Evolutionary conservation across 306 rosid genomes (phyloP), one percentile per base, ranked within the genome.

Genomic region (Luffa acutangula): DNA sequence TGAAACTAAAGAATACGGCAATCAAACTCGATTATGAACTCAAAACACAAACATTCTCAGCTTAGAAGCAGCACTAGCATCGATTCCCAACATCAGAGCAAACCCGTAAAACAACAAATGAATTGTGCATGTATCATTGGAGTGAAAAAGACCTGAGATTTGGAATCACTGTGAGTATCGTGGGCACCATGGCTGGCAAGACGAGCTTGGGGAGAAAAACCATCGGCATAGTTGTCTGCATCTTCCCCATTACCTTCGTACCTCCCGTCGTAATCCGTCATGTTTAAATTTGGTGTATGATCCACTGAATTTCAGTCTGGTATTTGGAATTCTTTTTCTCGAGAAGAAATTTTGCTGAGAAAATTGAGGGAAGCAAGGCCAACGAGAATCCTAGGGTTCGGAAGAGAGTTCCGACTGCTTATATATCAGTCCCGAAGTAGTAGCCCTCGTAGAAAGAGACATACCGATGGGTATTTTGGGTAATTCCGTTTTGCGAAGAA

Each of bases 251-350:
- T 89, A 0, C 86, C 91, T 79, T 90, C 93, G 87, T 89, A 91
- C 82, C 91, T 86, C 58, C 84, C 97, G 43, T 89, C 93, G 93
- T 87, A 89, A 36, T 95, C 99, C 9, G 91, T 79, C 99, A 95
- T 95, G 39, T 80, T 60, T 5, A 4, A 65, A 65, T 21, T 37
- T 7, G 31, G 15, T 34, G 36, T 48, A 34, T 2, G 48, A 75
- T 74, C 64, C 64, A 15, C 31, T 0, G 33, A 36, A 37, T 75
- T 52, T 36, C 2, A 2, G 18, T 53, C 6, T 9, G 48, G 64
- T 18, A 34, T 33, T 9, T 75, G 63, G 48, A 75, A 67, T 34
- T 49, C 3, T 36, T 34, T 74, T 74, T 11, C 13, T 9, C 34
- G 18, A 4, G 9, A 8, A 7, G 2, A 0, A 36, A 15, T 52